Percentiles rank a stretch among this genome's conserved stretches.
Conservation (phyloP, 441 rosid species). For the Pelargonium cotyledonis region DNA sequence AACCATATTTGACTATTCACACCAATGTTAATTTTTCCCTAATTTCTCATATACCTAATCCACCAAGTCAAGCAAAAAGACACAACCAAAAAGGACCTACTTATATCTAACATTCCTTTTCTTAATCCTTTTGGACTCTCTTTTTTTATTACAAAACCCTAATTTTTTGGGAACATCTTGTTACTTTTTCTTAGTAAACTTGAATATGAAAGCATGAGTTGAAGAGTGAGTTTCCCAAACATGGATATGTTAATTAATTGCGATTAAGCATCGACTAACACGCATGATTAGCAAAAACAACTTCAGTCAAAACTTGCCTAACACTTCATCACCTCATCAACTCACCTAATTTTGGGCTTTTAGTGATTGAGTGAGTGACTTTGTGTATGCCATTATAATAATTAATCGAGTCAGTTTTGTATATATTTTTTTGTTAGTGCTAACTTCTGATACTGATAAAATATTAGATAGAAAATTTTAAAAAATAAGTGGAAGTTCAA, state of each 20-base stretch:
- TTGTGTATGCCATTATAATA: not conserved
- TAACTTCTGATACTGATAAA: not conserved
- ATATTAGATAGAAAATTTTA: not conserved
- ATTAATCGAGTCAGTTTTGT: not conserved
- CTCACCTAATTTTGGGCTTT: slow-evolving; percentile 18
- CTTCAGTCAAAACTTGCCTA: slow-evolving; percentile 31
- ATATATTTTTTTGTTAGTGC: not conserved
- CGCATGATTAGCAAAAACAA: slow-evolving; percentile 15
- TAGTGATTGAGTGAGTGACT: not conserved
- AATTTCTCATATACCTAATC: slow-evolving; percentile 29
- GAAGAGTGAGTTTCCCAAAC: slow-evolving; percentile 19
- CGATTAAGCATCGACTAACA: slow-evolving; percentile 8
- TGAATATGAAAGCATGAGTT: slow-evolving; percentile 2
- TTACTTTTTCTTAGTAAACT: slow-evolving; percentile 11
- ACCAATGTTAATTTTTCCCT: not conserved
- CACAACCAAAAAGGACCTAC: slow-evolving; percentile 8
- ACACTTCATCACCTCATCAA: slow-evolving; percentile 18
- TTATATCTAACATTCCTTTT: slow-evolving; percentile 2
- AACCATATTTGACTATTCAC: slow-evolving; percentile 22
- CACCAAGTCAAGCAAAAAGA: slow-evolving; percentile 16
- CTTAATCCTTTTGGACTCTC: slow-evolving; percentile 3
- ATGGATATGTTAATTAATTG: slow-evolving; percentile 21
- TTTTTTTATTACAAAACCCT: slow-evolving; percentile 1
- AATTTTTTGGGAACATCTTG: slow-evolving; percentile 18
- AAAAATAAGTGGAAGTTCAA: not conserved